phyloP scores from a whole-genome alignment of 164 flowering plant genomes.

The Magnolia changhungtana region DNA sequence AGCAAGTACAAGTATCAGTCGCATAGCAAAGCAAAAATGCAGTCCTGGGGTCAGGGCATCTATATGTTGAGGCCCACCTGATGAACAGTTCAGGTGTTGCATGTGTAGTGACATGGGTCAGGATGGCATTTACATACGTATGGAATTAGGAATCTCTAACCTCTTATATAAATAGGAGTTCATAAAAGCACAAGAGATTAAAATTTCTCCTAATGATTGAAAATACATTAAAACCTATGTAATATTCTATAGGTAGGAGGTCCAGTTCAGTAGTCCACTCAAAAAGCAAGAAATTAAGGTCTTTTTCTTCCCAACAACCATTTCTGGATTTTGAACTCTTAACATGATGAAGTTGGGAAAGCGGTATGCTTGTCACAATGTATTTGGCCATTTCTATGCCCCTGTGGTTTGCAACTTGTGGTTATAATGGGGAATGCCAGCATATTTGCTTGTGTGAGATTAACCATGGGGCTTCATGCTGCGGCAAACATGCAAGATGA shows the following conservation, averaged over 20 bases:
- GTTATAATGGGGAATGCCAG: too few relatives aligned
- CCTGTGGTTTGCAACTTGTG: too few relatives aligned
- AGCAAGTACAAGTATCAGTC: too few relatives aligned
- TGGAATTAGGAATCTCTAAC: neutral
- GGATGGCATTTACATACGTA: neutral
- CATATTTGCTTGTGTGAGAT: too few relatives aligned
- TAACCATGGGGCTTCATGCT: too few relatives aligned
- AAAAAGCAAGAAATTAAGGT: too few relatives aligned
- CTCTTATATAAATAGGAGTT: neutral
- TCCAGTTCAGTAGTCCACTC: neutral
- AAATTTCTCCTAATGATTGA: neutral
- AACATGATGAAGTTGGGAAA: neutral
- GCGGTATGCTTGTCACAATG: too few relatives aligned
- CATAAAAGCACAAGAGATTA: neutral
- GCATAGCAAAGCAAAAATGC: too few relatives aligned
- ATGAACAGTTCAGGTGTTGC: neutral
- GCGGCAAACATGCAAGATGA: too few relatives aligned
- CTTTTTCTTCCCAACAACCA: neutral
- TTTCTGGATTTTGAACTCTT: neutral
- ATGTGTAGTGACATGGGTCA: neutral
- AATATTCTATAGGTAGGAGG: neutral
- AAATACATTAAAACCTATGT: neutral
- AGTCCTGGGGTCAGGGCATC: too few relatives aligned
- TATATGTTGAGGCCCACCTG: neutral
- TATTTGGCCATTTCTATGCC: too few relatives aligned